Conservation (phyloP, 1,139 yeast genomes). For the Lodderomyces theae region DNA sequence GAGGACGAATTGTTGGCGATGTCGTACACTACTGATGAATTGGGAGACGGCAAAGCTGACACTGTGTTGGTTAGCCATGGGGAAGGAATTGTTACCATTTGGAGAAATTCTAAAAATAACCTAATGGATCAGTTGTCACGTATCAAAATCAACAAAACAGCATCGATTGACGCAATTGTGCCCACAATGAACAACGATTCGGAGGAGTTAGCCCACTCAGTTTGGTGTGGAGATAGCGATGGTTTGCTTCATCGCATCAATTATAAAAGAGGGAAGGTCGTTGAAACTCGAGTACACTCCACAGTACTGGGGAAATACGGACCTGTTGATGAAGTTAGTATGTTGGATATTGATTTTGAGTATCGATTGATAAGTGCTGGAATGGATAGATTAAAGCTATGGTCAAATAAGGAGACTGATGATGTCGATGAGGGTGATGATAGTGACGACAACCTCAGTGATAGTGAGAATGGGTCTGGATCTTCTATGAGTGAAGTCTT, state of each 20-base stretch:
- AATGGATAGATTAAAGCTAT: slow-evolving; percentile 74
- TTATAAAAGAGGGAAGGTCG: slow-evolving; percentile 58
- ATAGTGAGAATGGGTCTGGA: slow-evolving; percentile 17
- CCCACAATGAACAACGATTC: slow-evolving; percentile 73
- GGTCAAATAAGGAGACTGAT: slow-evolving; percentile 47
- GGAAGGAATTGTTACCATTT: slow-evolving; percentile 87
- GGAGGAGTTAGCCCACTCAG: slow-evolving; percentile 46
- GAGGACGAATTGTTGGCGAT: slow-evolving; percentile 86
- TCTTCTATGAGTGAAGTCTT: slow-evolving; percentile 19
- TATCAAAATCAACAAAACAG: slow-evolving; percentile 64
- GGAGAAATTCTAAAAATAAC: slow-evolving; percentile 71
- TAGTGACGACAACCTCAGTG: slow-evolving; percentile 14
- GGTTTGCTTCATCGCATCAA: slow-evolving; percentile 74
- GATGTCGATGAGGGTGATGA: slow-evolving; percentile 18
- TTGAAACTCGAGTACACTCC: slow-evolving; percentile 65
- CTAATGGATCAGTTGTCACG: slow-evolving; percentile 81
- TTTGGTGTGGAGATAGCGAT: slow-evolving; percentile 85
- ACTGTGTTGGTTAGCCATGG: slow-evolving; percentile 77
- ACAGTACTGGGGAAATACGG: slow-evolving; percentile 36
- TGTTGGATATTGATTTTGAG: slow-evolving; percentile 74
- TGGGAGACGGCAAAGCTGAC: slow-evolving; percentile 52
- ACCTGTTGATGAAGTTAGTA: slow-evolving; percentile 58
- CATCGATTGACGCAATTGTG: slow-evolving; percentile 74
- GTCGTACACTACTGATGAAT: slow-evolving; percentile 53
- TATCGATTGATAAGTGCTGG: slow-evolving; percentile 80